Evolutionary conservation across 441 rosid genomes (phyloP), one percentile per base, ranked within the genome.

Genomic region (Eugenia klotzschiana): DNA sequence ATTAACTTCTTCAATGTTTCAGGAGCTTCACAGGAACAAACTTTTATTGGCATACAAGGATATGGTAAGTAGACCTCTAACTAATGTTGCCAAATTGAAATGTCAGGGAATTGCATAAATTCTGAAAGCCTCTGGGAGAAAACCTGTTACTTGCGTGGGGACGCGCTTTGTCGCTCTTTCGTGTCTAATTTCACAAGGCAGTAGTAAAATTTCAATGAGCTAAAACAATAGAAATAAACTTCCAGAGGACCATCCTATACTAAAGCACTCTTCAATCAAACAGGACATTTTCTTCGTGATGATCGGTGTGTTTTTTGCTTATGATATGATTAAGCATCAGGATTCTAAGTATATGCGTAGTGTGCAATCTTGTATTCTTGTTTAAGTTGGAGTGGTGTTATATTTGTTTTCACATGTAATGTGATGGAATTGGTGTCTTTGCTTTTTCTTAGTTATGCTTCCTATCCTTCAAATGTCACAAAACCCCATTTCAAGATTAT

Each of bases 41-140:
- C 91, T 96, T 79, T 85, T 93, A 81, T 94, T 90, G 4, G 91
- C 94, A 7, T 96, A 95, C 91, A 90, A 89, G 88, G 92, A 91
- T 51, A 88, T 96, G 98, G 99, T 96, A 91, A 79, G 93, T 83
- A 18, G 10, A 50, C 7, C 8, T 58, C 15, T 37, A 72, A 26
- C 57, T 80, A 54, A 50, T 51, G 25, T 27, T 29, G 40, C 37
- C 82, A 27, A 40, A 22, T 37, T 80, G 33, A 23, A 54, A 80
- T 80, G 58, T 51, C 18, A 10, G 80, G 54, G 54, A 79, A 46
- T 50, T 1, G 6, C 14, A 33, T 64, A 64, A 20, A 33, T 33
- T 64, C 77, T 64, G 46, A 9, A 33, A 64, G 40, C 77, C 15
- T 64, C 46, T 33, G 25, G 14, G 46, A 8, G 77, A 33, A 64